Percentiles rank a stretch among this genome's conserved stretches.
Conservation (phyloP, 495 filamentous ascomycete genomes). For the Lasiosphaeriaceae sp. region DNA sequence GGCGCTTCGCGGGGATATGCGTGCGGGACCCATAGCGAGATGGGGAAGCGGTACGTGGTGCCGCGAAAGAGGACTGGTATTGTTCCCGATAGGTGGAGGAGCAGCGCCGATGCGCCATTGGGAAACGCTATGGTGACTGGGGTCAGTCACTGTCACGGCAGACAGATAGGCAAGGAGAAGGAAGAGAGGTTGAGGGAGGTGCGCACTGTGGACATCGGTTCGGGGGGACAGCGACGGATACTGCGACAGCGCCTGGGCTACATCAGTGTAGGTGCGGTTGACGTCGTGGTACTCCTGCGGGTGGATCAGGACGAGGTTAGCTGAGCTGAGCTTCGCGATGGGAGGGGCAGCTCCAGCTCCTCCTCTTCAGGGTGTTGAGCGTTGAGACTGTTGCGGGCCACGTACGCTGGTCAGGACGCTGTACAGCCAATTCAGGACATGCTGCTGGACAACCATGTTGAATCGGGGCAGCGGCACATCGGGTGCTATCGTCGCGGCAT, state of each 20-base stretch:
- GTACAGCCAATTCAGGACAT: constrained; percentile 92
- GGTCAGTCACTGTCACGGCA: constrained; percentile 1
- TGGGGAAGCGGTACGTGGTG: constrained; percentile 83
- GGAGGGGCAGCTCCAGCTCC: not conserved
- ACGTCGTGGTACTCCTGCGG: constrained; percentile 86
- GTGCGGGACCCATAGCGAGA: constrained; percentile 94
- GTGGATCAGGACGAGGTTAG: constrained; percentile 11
- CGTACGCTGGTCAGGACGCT: constrained; percentile 78
- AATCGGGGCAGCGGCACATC: not conserved
- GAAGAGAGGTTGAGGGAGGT: not conserved
- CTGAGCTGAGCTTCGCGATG: not conserved
- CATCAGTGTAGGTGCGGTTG: constrained; percentile 87
- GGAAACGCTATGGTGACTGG: constrained; percentile 66
- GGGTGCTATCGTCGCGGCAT: constrained; percentile 19
- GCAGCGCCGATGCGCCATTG: constrained; percentile 79
- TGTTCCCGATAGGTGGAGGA: constrained; percentile 82
- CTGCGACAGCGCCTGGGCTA: constrained; percentile 74
- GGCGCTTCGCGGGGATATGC: constrained; percentile 83
- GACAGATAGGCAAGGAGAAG: no score
- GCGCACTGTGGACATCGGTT: constrained; percentile 92
- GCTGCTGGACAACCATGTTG: constrained; percentile 79
- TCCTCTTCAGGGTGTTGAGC: not conserved
- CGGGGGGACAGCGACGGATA: constrained; percentile 83
- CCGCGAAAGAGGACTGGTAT: constrained; percentile 86
- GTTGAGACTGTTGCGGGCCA: not conserved